These are phyloP conservation scores for Linum trigynum DNA, from an alignment of 345 rosid genomes.

Conservation along the genomic window DNA sequence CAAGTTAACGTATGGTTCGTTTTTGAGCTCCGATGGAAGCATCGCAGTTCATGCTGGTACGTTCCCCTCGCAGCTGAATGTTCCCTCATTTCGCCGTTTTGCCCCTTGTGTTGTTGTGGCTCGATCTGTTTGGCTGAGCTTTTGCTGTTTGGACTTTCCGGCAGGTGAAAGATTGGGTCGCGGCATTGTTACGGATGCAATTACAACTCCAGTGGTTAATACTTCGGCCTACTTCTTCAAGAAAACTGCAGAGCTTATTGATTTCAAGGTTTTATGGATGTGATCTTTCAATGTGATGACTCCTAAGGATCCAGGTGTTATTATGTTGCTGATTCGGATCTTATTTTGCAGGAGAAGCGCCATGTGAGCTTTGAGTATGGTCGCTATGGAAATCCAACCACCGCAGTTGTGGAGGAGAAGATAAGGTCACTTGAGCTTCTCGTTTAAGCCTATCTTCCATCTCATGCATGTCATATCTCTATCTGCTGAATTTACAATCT, in stretches of 20 bases:
- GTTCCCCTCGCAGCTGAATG: background rate
- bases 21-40: constrained; percentile 84
- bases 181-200: constrained; percentile 91
- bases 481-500: constrained; percentile 7
- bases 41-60: constrained; percentile 89
- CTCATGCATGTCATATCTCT: background rate
- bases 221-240: constrained; percentile 91
- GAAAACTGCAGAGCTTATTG: constrained; percentile 75
- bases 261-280: constrained; percentile 60
- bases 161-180: constrained; percentile 94
- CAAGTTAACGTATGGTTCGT: constrained; percentile 29
- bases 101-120: background rate
- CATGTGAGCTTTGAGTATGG: constrained; percentile 84
- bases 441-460: background rate
- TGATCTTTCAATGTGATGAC: background rate
- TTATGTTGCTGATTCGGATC: background rate
- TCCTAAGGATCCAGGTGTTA: background rate
- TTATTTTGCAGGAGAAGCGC: constrained; percentile 62
- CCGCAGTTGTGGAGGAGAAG: constrained; percentile 72
- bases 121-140: constrained; percentile 1
- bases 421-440: constrained; percentile 46
- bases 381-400: constrained; percentile 96
- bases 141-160: background rate
- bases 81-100: background rate
- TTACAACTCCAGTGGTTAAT: constrained; percentile 89